Conservation (phyloP, 805 yeast species). For the Starmerella riodocensis region DNA sequence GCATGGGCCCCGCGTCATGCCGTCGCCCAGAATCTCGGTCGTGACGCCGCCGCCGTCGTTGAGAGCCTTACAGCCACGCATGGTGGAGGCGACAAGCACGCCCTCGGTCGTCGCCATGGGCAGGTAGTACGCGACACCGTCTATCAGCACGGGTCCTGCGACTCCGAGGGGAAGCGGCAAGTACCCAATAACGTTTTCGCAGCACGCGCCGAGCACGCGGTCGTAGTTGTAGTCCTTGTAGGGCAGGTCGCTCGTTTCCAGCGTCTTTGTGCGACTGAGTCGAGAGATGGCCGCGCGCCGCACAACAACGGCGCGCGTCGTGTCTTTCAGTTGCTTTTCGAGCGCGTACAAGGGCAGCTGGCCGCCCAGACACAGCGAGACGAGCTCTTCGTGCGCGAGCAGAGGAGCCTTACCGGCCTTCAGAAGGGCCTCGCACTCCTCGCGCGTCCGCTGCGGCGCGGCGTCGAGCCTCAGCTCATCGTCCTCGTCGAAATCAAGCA, state of each 20-base stretch:
- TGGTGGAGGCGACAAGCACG: constrained; percentile 92
- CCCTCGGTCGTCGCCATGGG: constrained; percentile 99
- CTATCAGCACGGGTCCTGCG: constrained; percentile 91
- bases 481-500: too few relatives aligned
- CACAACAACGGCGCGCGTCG: constrained; percentile 80
- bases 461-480: background rate
- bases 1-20: constrained; percentile 99
- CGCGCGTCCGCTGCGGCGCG: constrained; percentile 30
- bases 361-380: constrained; percentile 54
- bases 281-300: constrained; percentile 88
- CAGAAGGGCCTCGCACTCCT: constrained; percentile 47
- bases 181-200: constrained; percentile 95
- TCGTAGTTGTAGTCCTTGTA: constrained; percentile 77
- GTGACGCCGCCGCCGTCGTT: constrained; percentile 94
- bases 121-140: constrained; percentile 74
- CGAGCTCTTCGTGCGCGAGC: constrained; percentile 61
- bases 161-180: constrained; percentile 96
- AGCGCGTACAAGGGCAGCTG: constrained; percentile 85
- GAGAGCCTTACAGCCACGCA: constrained; percentile 98
- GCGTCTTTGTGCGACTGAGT: constrained; percentile 66
- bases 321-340: constrained; percentile 81
- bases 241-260: constrained; percentile 63
- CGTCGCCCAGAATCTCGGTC: constrained; percentile 86
- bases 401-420: constrained; percentile 59
- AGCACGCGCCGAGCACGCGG: constrained; percentile 95